These are phyloP conservation scores for Capsella bursapastoris DNA, from an alignment of 345 rosid species.

Conservation along the genomic window DNA sequence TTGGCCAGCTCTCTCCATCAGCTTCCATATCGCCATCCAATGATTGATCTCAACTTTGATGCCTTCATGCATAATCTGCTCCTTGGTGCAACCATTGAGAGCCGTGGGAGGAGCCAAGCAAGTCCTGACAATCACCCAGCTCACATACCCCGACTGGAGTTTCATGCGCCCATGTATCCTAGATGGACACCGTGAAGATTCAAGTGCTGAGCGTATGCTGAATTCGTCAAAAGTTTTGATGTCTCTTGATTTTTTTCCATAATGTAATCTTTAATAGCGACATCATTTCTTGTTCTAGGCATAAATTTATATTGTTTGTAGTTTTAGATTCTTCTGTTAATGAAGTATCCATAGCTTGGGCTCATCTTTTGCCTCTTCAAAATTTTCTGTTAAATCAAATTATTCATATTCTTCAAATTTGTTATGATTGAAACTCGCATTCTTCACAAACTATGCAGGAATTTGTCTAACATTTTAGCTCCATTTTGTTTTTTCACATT, in stretches of 20 bases:
- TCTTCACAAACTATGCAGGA: not conserved
- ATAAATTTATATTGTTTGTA: slow-evolving; percentile 30
- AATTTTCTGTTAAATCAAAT: not conserved
- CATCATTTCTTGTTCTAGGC: slow-evolving; percentile 36
- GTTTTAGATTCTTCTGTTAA: slow-evolving; percentile 30
- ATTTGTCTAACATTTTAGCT: not conserved
- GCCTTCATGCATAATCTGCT: slow-evolving; percentile 33
- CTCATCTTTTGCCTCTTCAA: slow-evolving; percentile 1
- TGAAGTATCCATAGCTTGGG: slow-evolving; percentile 17
- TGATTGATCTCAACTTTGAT: slow-evolving; percentile 42
- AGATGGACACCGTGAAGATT: slow-evolving; percentile 39
- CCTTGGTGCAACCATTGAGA: not conserved
- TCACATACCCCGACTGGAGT: slow-evolving; percentile 21
- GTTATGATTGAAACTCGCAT: not conserved
- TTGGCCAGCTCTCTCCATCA: slow-evolving; percentile 19
- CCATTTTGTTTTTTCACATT: not conserved
- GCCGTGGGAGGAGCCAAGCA: slow-evolving; percentile 12
- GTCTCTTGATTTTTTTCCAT: slow-evolving; percentile 33
- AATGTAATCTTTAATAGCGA: slow-evolving; percentile 28
- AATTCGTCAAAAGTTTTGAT: slow-evolving; percentile 38
- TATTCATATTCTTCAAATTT: slow-evolving; percentile 9
- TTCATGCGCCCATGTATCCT: slow-evolving; percentile 27
- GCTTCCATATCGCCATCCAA: slow-evolving; percentile 28
- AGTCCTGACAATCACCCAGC: slow-evolving; percentile 2
- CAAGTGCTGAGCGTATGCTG: not conserved